A percentile compares a stretch with the other conserved stretches of the same genome.
These are phyloP conservation scores for Zygosaccharomyces pseudobailii DNA, from an alignment of 1,139 yeast genomes.

Conservation along the genomic window DNA sequence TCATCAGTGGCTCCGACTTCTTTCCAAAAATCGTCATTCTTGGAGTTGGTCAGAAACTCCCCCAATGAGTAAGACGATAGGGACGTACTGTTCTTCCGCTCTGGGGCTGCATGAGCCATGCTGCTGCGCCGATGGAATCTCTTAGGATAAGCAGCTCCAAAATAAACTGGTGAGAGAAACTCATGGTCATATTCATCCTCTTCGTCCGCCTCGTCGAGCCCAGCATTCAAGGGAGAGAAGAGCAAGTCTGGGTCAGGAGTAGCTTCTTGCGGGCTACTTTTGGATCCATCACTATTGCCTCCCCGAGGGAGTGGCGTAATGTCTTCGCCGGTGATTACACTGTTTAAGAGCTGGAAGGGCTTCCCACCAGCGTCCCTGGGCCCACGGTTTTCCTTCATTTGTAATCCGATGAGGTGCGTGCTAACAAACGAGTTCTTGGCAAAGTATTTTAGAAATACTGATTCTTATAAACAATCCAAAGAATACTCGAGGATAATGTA, in stretches of 20 bases:
- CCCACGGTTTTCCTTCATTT: constrained; percentile 2
- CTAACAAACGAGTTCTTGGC: not conserved
- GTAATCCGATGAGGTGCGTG: not conserved
- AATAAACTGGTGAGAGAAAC: constrained; percentile 16
- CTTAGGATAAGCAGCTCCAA: constrained; percentile 18
- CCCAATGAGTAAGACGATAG: constrained; percentile 4
- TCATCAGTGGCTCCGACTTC: constrained; percentile 24
- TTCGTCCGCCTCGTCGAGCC: constrained; percentile 13
- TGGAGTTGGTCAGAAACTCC: constrained; percentile 13
- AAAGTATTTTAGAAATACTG: not conserved
- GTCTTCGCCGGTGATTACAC: constrained; percentile 25
- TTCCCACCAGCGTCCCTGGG: constrained; percentile 6
- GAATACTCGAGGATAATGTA: not conserved
- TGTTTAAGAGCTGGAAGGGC: constrained; percentile 16
- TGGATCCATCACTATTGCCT: not conserved
- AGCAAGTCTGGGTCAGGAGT: constrained; percentile 11
- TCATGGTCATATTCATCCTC: constrained; percentile 22
- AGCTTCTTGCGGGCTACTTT: constrained; percentile 2
- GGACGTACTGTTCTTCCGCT: constrained; percentile 9
- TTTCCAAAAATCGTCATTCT: constrained; percentile 32
- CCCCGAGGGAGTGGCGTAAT: constrained; percentile 20
- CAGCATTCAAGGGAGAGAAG: constrained; percentile 16
- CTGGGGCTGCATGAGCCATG: constrained; percentile 1
- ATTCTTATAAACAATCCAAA: constrained; percentile 1
- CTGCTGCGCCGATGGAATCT: constrained; percentile 16